These are phyloP conservation scores for Leccinum subtestaceum DNA, from an alignment of 768 basidiomycete species.

Conservation along the genomic window DNA sequence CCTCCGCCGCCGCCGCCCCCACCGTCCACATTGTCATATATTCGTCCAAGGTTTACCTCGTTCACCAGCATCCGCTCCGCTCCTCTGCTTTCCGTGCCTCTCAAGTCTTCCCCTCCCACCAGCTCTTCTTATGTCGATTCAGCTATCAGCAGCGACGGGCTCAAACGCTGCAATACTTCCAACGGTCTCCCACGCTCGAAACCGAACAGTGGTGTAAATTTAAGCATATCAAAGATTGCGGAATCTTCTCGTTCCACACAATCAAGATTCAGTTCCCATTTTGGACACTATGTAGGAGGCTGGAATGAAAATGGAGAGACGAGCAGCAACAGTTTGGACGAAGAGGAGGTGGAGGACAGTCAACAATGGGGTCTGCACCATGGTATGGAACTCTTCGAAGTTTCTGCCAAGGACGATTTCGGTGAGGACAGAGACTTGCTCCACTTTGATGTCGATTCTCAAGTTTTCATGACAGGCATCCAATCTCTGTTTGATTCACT, in stretches of 20 bases:
- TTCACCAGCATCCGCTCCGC: conserved; percentile 60
- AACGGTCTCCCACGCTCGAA: conserved; percentile 49
- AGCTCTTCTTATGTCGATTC: conserved; percentile 64
- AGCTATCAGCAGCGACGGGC: conserved; percentile 49
- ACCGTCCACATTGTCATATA: conserved; percentile 38
- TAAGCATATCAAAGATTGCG: conserved; percentile 27
- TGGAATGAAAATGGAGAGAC: conserved; percentile 59
- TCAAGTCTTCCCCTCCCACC: conserved; percentile 51
- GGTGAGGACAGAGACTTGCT: conserved; percentile 42
- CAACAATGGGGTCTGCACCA: conserved; percentile 76
- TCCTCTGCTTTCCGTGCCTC: conserved; percentile 44
- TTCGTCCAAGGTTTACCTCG: conserved; percentile 35
- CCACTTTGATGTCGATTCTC: conserved; percentile 10
- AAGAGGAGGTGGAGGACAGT: conserved; percentile 53
- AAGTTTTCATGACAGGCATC: conserved; percentile 53
- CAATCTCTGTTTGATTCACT: conserved; percentile 76
- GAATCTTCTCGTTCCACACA: conserved; percentile 45
- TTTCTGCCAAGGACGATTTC: conserved; percentile 84
- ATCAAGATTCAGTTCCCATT: conserved; percentile 57
- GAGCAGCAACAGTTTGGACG: conserved; percentile 65
- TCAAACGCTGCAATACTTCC: conserved; percentile 52
- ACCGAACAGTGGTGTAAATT: conserved; percentile 39
- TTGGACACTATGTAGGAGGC: conserved; percentile 47
- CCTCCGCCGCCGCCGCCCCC: conserved; percentile 57
- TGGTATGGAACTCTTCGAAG: conserved; percentile 87